These are phyloP conservation scores for Bonnemaisonia californica DNA, from an alignment of 31 red algal genomes.

Conservation along the genomic window DNA sequence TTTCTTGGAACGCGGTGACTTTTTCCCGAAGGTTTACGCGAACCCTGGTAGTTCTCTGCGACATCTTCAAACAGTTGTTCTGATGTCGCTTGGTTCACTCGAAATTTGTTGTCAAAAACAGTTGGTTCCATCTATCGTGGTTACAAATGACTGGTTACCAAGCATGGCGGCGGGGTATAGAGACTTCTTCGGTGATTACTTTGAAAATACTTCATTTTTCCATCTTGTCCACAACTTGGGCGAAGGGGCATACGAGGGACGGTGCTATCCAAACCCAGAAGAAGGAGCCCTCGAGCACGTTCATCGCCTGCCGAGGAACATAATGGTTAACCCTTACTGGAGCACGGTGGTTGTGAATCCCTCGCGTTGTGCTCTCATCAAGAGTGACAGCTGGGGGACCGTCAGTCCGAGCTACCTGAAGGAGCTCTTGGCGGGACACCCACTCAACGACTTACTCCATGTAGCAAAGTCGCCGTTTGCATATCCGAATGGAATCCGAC, in stretches of 20 bases:
- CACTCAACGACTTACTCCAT: constrained; percentile 78
- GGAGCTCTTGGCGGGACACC: constrained; percentile 82
- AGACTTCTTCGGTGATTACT: constrained; percentile 96
- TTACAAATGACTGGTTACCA: constrained; percentile 98
- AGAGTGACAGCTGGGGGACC: constrained; percentile 95
- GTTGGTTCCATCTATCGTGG: constrained; percentile 79
- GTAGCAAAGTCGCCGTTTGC: constrained; percentile 91
- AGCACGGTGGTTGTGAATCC: constrained; percentile 88
- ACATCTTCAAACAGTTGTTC: constrained; percentile 87
- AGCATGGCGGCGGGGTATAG: constrained; percentile 92
- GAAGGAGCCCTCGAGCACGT: constrained; percentile 86
- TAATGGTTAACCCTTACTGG: constrained; percentile 93
- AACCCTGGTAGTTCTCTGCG: constrained; percentile 80
- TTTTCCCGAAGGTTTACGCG: constrained; percentile 95
- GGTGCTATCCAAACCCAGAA: constrained; percentile 79
- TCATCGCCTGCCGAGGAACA: constrained; percentile 84
- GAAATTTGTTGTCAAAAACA: constrained; percentile 93
- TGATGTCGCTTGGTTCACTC: constrained; percentile 83
- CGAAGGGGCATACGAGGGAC: constrained; percentile 92
- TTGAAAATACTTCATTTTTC: constrained; percentile 96
- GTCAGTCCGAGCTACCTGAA: constrained; percentile 93
- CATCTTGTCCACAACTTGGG: constrained; percentile 98
- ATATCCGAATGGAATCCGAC: constrained; percentile 95
- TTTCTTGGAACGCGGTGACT: constrained; percentile 95
- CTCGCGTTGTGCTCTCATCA: constrained; percentile 87